Evolutionary conservation across 164 flowering plant species (phyloP), one percentile per base, ranked within the genome.

Genomic region (Magnolia kwangsiensis): DNA sequence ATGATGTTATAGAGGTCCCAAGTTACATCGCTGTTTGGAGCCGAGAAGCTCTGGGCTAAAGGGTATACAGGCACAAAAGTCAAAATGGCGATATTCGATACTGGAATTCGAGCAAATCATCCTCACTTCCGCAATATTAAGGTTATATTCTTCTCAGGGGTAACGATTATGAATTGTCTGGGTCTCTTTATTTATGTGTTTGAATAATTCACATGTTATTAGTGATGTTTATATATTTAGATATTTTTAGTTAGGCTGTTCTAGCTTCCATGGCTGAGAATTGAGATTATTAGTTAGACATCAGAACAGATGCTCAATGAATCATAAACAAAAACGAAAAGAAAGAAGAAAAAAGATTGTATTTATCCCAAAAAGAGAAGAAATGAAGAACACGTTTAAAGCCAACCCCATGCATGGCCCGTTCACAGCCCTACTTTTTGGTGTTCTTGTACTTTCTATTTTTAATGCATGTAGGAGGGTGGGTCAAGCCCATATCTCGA

Each of bases 81-180:
- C 19, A 96, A 93, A 81, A 96, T 96, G 98, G 99, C 98, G 37
- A 92, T 96, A 73, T 96, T 96, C 84, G 99, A 94, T 74, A 94
- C 98, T 76, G 99, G 99, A n/a, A 96, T 96, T 78, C 90, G 99
- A 61, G 87, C 90, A 67, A 76, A 92, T 82, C 99, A 96, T 78
- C 98, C 99, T 27, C 99, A 96, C 84, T 96, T 96, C 77, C 97
- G 98, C 23, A 92, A 94, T 79, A 94, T 96, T 68, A 94, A 94
- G 98, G 99, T 94, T 11, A 18, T 16, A 63, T 20, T 18, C 23
- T 49, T 72, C 45, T 16, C 18, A 55, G 2, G 13, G 61, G 16
- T 8, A 11, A 55, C 7, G 19, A 55, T 55, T 16, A 55, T 55
- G 61, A 11, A 55, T 55, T 55, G 8, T 55, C 13, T 55, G 10